Percentiles rank a stretch among this genome's conserved stretches.
Conservation (phyloP, 2,329 filamentous ascomycete species). For the Aaosphaeria arxii region DNA sequence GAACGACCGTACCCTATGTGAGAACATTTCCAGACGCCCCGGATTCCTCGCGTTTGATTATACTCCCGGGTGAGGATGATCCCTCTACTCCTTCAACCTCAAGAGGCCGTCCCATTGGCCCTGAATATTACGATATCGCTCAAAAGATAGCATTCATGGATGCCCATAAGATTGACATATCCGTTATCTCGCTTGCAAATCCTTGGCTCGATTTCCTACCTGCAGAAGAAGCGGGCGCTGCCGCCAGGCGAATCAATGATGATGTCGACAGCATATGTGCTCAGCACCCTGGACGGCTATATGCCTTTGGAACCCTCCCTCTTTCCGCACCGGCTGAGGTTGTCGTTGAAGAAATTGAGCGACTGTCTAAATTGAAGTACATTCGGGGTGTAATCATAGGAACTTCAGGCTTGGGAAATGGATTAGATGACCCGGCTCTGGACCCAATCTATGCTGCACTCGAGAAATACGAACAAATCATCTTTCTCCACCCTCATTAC, state of each 20-base stretch:
- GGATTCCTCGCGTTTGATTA: slow-evolving; percentile 62
- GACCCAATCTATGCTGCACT: slow-evolving; percentile 71
- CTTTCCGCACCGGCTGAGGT: slow-evolving; percentile 63
- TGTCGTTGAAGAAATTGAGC: slow-evolving; percentile 63
- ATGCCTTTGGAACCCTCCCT: slow-evolving; percentile 79
- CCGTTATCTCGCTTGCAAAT: slow-evolving; percentile 85
- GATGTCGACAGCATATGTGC: slow-evolving; percentile 73
- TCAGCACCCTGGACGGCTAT: slow-evolving; percentile 65
- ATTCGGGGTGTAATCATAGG: slow-evolving; percentile 87
- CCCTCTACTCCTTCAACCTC: slow-evolving; percentile 50
- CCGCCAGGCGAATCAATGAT: slow-evolving; percentile 69
- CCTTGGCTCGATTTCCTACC: slow-evolving; percentile 88
- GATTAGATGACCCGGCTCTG: slow-evolving; percentile 73
- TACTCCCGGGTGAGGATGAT: slow-evolving; percentile 58
- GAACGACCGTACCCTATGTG: slow-evolving; percentile 66
- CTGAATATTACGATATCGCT: slow-evolving; percentile 75
- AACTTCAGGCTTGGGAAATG: slow-evolving; percentile 74
- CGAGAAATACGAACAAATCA: slow-evolving; percentile 59
- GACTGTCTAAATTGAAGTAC: slow-evolving; percentile 60
- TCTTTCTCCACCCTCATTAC: slow-evolving; percentile 92
- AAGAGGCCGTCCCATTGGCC: slow-evolving; percentile 77
- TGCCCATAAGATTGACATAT: slow-evolving; percentile 74
- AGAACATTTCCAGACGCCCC: slow-evolving; percentile 57
- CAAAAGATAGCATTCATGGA: slow-evolving; percentile 89
- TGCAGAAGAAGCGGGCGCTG: slow-evolving; percentile 57